Evolutionary conservation across 768 basidiomycete genomes (phyloP).

Genomic region (Macrolepiota fuliginosa): DNA sequence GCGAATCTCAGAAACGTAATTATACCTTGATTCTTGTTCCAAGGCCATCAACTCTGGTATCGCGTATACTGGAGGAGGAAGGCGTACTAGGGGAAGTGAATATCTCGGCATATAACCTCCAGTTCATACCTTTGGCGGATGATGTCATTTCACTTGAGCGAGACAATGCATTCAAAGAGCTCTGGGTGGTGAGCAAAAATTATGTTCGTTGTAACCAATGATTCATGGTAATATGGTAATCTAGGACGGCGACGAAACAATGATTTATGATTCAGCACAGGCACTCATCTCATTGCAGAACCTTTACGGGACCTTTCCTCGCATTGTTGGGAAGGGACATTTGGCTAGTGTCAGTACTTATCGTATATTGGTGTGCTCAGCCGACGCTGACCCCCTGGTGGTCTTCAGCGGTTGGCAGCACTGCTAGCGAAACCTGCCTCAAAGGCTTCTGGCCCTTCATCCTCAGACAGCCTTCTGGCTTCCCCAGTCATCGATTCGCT

Average conservation of each 20-base stretch:
- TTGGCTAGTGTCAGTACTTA: conserved; percentile 59
- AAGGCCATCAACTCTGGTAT: conserved; percentile 80
- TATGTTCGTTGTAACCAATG: conserved; percentile 8
- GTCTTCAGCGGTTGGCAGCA: conserved; percentile 67
- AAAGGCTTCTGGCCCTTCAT: conserved; percentile 33
- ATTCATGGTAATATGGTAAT: conserved; percentile 13
- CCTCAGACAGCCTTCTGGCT: conserved; percentile 38
- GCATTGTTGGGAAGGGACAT: conserved; percentile 93
- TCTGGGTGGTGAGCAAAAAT: conserved; percentile 77
- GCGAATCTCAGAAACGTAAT: conserved; percentile 70
- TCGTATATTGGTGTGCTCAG: background rate
- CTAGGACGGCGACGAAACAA: conserved; percentile 91
- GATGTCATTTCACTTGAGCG: conserved; percentile 91
- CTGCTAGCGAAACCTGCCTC: conserved; percentile 50
- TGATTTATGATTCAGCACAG: conserved; percentile 85
- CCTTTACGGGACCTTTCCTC: conserved; percentile 85
- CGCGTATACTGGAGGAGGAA: conserved; percentile 87
- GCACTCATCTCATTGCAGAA: conserved; percentile 82
- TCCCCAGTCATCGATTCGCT: conserved; percentile 78
- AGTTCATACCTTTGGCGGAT: conserved; percentile 90
- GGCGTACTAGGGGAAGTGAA: conserved; percentile 97
- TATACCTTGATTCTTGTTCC: conserved; percentile 91
- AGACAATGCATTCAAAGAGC: conserved; percentile 81
- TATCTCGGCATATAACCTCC: conserved; percentile 84
- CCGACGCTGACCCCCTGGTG: background rate